Base-by-base conservation (phyloP, 352 stramenopile genomes). In the Pythium oligandrum region DNA sequence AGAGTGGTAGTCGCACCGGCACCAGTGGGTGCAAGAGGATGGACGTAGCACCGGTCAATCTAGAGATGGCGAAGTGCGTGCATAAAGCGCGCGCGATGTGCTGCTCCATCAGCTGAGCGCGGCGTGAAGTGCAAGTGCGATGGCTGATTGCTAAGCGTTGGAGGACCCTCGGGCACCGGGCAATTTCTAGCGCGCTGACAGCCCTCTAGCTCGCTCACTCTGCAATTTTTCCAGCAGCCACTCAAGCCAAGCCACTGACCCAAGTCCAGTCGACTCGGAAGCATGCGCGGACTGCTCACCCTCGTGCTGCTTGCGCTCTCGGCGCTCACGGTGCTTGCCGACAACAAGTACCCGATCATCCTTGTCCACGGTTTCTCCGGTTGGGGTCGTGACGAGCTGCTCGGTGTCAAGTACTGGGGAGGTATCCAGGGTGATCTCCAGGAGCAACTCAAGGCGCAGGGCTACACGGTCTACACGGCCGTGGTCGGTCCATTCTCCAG, bases 331-430 rank as follows among this genome's bases (percentile, higher is more conserved):
- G 38, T 42, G 38, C 12, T 8, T 12, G 65, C 65, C 33, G 57
- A 56, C 52, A 75, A 76, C 58, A 57, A 68, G 17, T 75, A 75
- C 44, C 70, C 70, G 40, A 64, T 76, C 5, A 61, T 83, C 31
- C 49, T 83, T 30, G 70, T 81, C 26, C 70, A 81, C 47, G 73
- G 73, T 30, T 79, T 83, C 44, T 57, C 55, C 35, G 73, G 70
- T 40, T 83, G 70, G 64, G 73, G 66, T 34, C 68, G 57, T 5
- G 70, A 78, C 35, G 70, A 79, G 46, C 48, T 79, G n/a, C 59
- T 73, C n/a, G 71, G 70, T 4, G 62, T 78, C 51, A 68, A 70
- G 57, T 83, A 81, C 47, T 83, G 73, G 73, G 73, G 68, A 3
- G 66, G 70, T 2, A 70, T 76, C 34, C 67, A 79, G 48, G 66